Evolutionary conservation across 2,329 filamentous ascomycete genomes (phyloP).

Genomic region (Penicillium rolfsii): DNA sequence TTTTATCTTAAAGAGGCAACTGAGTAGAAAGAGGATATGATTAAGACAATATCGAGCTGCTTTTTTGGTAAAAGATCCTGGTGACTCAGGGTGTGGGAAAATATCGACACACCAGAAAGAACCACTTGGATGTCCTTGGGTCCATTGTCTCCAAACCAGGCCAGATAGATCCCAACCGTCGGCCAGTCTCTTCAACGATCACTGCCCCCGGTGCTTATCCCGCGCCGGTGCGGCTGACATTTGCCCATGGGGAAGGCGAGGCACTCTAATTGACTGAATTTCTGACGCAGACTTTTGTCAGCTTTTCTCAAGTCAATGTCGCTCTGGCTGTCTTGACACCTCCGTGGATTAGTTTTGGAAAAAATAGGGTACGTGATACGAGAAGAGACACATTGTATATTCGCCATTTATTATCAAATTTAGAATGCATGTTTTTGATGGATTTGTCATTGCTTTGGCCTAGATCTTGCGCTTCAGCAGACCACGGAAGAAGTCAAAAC

Average conservation of each 20-base stretch:
- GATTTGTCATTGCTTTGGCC: conserved; percentile 4
- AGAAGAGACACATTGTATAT: too few relatives aligned
- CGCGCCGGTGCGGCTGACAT: too few relatives aligned
- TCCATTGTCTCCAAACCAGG: background rate
- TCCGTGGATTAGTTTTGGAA: too few relatives aligned
- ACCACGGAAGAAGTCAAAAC: conserved; percentile 95
- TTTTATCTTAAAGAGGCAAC: background rate
- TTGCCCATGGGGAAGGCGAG: too few relatives aligned
- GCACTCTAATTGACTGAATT: too few relatives aligned
- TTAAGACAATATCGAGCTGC: too few relatives aligned
- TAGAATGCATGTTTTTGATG: background rate
- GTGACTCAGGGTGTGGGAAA: background rate
- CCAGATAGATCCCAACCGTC: background rate
- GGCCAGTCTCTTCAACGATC: background rate
- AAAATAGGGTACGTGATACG: too few relatives aligned
- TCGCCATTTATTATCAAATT: background rate
- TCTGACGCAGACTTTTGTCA: too few relatives aligned
- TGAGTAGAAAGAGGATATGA: background rate
- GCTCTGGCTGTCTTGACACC: too few relatives aligned
- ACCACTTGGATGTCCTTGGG: background rate
- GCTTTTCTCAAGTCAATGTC: too few relatives aligned
- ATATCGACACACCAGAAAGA: background rate
- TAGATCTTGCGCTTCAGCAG: conserved; percentile 78
- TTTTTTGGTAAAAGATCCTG: too few relatives aligned
- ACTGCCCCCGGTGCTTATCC: too few relatives aligned